Percentiles rank a stretch among this genome's conserved stretches.
Evolutionary conservation across 2,329 filamentous ascomycete species (phyloP).

Genomic region (Cladosporium sphaerospermum): DNA sequence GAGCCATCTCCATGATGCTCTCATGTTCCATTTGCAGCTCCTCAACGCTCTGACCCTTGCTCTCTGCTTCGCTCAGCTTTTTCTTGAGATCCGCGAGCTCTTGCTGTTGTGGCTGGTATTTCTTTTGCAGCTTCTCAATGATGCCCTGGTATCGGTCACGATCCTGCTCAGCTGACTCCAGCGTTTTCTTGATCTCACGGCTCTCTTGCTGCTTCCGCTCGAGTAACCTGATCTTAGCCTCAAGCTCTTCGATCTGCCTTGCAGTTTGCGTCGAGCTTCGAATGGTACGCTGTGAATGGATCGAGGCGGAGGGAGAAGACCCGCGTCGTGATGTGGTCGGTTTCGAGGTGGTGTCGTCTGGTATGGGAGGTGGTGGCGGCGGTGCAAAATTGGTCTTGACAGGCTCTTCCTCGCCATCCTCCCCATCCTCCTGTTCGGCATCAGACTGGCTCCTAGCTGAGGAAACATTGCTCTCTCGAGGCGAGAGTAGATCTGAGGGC

Average conservation of each 20-base stretch:
- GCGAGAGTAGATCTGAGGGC: slow-evolving; percentile 13
- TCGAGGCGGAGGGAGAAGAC: slow-evolving; percentile 28
- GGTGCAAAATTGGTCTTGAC: slow-evolving; percentile 26
- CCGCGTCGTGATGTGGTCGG: slow-evolving; percentile 23
- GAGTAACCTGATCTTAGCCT: slow-evolving; percentile 77
- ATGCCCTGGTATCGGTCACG: slow-evolving; percentile 74
- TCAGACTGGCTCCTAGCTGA: slow-evolving; percentile 18
- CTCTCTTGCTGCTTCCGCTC: slow-evolving; percentile 85
- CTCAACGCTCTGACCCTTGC: slow-evolving; percentile 63
- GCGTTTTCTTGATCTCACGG: slow-evolving; percentile 70
- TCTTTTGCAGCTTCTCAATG: slow-evolving; percentile 83
- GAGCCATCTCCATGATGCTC: slow-evolving; percentile 74
- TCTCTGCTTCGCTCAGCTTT: slow-evolving; percentile 68
- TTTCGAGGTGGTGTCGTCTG: slow-evolving; percentile 18
- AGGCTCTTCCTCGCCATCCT: slow-evolving; percentile 21
- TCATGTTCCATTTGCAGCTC: slow-evolving; percentile 78
- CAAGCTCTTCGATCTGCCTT: slow-evolving; percentile 77
- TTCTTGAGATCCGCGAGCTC: slow-evolving; percentile 73
- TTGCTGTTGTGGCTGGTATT: slow-evolving; percentile 77
- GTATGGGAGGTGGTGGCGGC: slow-evolving; percentile 23
- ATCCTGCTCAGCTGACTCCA: slow-evolving; percentile 71
- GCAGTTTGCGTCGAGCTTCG: slow-evolving; percentile 47
- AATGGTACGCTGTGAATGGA: slow-evolving; percentile 27
- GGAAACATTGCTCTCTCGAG: slow-evolving; percentile 17
- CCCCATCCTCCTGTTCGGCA: slow-evolving; percentile 14